phyloP scores from a whole-genome alignment of 768 basidiomycete genomes.

The Mycena galericulata region DNA sequence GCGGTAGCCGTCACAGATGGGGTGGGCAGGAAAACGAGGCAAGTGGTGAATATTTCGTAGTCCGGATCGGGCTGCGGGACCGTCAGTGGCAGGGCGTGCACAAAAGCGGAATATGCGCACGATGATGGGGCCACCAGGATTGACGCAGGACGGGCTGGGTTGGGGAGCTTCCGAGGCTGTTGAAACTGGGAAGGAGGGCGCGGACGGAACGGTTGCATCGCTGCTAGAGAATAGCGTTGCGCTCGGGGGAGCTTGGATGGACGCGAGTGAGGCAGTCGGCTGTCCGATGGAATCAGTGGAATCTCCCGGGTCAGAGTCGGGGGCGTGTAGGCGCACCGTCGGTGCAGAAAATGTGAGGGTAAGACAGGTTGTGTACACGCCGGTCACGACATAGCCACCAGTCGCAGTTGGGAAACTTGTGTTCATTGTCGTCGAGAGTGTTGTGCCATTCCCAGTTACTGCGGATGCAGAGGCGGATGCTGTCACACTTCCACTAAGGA shows the following conservation, averaged over 20 bases:
- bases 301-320: too few species aligned
- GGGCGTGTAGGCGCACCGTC: not conserved
- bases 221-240: too few species aligned
- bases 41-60: constrained; percentile 6
- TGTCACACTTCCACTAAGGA: too few species aligned
- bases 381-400: constrained; percentile 15
- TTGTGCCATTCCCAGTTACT: too few species aligned
- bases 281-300: not conserved
- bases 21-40: constrained; percentile 10
- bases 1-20: not conserved
- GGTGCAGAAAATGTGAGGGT: constrained; percentile 14
- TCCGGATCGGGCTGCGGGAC: not conserved
- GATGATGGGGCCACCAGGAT: constrained; percentile 2
- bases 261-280: not conserved
- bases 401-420: not conserved
- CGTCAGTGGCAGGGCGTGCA: not conserved
- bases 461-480: not conserved
- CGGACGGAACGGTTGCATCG: too few species aligned
- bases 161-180: too few species aligned
- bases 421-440: too few species aligned
- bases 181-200: too few species aligned
- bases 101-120: not conserved
- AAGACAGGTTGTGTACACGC: constrained; percentile 19
- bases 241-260: too few species aligned
- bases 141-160: too few species aligned